phyloP scores from a whole-genome alignment of 345 rosid species.

The Salix purpurea region DNA sequence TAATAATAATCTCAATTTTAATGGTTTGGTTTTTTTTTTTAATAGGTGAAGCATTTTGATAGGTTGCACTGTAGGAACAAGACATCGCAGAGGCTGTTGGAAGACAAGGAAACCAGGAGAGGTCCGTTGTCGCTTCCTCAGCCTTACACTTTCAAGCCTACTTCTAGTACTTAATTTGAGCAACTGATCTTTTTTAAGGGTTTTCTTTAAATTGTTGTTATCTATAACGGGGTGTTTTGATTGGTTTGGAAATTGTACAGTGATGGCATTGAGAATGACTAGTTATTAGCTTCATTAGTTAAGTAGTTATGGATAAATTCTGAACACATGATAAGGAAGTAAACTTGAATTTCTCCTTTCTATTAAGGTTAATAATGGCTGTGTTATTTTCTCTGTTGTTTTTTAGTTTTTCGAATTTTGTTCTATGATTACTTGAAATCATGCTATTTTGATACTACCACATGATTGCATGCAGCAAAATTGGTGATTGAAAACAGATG shows the following conservation, averaged over 20 bases:
- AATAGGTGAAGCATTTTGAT: constrained; percentile 89
- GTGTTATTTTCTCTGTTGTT: background rate
- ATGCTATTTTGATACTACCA: background rate
- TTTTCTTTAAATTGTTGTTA: background rate
- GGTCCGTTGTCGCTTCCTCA: constrained; percentile 80
- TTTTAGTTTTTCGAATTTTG: background rate
- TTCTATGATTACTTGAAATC: background rate
- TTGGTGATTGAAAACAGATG: background rate
- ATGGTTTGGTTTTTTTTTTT: background rate
- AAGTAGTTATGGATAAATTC: background rate
- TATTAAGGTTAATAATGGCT: background rate
- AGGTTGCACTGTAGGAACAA: constrained; percentile 65
- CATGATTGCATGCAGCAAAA: background rate
- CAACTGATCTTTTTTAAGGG: background rate
- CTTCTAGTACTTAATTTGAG: constrained; percentile 23
- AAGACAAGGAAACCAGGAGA: constrained; percentile 60
- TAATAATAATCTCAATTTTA: no score
- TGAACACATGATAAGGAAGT: background rate
- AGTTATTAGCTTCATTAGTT: background rate
- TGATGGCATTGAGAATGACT: background rate
- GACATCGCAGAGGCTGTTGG: constrained; percentile 62
- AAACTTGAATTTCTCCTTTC: background rate
- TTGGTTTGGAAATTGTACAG: background rate
- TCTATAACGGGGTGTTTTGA: background rate
- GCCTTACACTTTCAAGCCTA: constrained; percentile 71